phyloP scores from a whole-genome alignment of 306 rosid species.

The Lupinus albus region DNA sequence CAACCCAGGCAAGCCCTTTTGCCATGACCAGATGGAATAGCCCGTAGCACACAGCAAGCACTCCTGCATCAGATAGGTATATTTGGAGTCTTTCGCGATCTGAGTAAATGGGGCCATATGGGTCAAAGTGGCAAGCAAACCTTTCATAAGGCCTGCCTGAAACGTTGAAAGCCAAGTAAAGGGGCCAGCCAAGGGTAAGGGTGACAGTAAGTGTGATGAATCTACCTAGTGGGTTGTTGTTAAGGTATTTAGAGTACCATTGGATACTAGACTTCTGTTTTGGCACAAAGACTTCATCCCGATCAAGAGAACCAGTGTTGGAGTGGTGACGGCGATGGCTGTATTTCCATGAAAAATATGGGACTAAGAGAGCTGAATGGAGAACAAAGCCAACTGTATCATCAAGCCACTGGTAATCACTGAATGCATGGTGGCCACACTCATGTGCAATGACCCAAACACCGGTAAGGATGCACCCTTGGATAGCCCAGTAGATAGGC shows the following conservation, averaged over 20 bases:
- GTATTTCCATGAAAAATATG: constrained; percentile 95
- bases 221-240: constrained; percentile 90
- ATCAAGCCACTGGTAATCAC: constrained; percentile 90
- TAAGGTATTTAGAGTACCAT: constrained; percentile 77
- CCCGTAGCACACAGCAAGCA: constrained; percentile 62
- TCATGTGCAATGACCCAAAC: constrained; percentile 97
- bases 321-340: constrained; percentile 99
- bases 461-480: constrained; percentile 89
- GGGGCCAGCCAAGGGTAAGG: constrained; percentile 91
- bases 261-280: constrained; percentile 51
- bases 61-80: constrained; percentile 69
- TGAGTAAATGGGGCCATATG: constrained; percentile 81
- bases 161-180: constrained; percentile 80
- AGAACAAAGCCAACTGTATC: constrained; percentile 85
- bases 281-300: constrained; percentile 95
- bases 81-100: constrained; percentile 80
- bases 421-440: constrained; percentile 98
- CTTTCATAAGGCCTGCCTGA: constrained; percentile 80
- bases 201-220: constrained; percentile 56
- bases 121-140: constrained; percentile 87
- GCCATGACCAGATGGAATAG: constrained; percentile 63
- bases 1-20: constrained; percentile 77
- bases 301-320: constrained; percentile 83
- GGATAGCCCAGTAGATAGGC: constrained; percentile 67
- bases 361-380: constrained; percentile 89